phyloP scores from a whole-genome alignment of 495 filamentous ascomycete species.

The Podospora comata region DNA sequence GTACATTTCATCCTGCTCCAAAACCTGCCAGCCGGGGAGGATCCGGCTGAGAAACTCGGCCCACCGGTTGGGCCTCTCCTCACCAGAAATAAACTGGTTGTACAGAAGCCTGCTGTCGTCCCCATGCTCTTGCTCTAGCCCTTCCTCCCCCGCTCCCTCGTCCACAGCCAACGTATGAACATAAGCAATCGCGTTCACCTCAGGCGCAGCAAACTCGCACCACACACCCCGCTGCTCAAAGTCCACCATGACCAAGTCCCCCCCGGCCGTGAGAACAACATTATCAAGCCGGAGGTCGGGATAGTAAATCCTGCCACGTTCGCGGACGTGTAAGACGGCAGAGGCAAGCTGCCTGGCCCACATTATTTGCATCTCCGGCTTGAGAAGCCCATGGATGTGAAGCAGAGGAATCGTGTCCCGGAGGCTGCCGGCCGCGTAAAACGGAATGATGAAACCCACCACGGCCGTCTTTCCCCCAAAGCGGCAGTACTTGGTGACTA shows the following conservation, averaged over 20 bases:
- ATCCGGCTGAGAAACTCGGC: constrained; percentile 26
- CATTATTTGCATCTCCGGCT: constrained; percentile 36
- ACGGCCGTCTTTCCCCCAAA: constrained; percentile 47
- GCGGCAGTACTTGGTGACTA: constrained; percentile 45
- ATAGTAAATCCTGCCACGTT: constrained; percentile 41
- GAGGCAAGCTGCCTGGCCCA: constrained; percentile 46
- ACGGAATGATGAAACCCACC: constrained; percentile 46
- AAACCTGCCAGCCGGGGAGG: constrained; percentile 38
- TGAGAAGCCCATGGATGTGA: constrained; percentile 38
- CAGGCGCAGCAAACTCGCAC: constrained; percentile 50
- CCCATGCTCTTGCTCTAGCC: background rate
- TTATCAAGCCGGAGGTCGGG: constrained; percentile 51
- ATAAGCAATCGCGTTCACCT: constrained; percentile 50
- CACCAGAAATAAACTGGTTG: constrained; percentile 26
- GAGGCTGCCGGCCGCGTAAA: constrained; percentile 41
- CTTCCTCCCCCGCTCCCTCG: constrained; percentile 22
- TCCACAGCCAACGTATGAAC: constrained; percentile 37
- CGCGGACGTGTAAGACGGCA: constrained; percentile 40
- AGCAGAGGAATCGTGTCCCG: constrained; percentile 43
- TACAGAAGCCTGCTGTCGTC: constrained; percentile 25
- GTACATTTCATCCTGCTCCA: constrained; percentile 37
- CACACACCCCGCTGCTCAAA: constrained; percentile 53
- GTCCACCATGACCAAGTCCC: constrained; percentile 48
- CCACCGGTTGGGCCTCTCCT: background rate
- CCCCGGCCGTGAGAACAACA: constrained; percentile 40